phyloP scores from a whole-genome alignment of 331 rosid genomes.

The Rhamnella rubrinervis region DNA sequence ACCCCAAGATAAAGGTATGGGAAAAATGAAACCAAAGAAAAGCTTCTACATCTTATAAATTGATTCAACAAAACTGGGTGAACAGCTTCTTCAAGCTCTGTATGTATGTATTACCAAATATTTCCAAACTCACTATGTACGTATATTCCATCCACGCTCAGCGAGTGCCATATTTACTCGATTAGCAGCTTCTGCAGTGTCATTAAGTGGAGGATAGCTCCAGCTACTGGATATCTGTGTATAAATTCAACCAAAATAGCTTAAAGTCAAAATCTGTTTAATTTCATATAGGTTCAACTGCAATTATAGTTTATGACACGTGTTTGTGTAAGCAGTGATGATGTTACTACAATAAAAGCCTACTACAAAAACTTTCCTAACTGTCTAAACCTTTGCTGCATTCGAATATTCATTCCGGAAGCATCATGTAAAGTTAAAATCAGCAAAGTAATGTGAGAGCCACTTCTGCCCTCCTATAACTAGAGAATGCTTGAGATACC shows the following conservation, averaged over 20 bases:
- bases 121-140: slow-evolving; percentile 5
- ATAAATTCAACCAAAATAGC: neutral
- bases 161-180: slow-evolving; percentile 59
- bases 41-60: neutral
- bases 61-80: slow-evolving; percentile 12
- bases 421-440: neutral
- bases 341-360: no score
- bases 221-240: slow-evolving; percentile 64
- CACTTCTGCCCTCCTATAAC: neutral
- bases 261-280: neutral
- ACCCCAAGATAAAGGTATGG: no score
- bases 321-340: no score
- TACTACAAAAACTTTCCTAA: no score
- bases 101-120: neutral
- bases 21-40: neutral
- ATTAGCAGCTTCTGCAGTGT: slow-evolving; percentile 75
- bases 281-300: no score
- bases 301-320: no score
- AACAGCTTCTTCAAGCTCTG: neutral
- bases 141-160: slow-evolving; percentile 75
- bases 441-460: neutral
- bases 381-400: no score
- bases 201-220: slow-evolving; percentile 84
- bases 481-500: no score
- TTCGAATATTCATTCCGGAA: no score